Percentiles rank a stretch among this genome's conserved stretches.
Conservation (phyloP, 768 basidiomycete species). For the Kondoa subrosea region DNA sequence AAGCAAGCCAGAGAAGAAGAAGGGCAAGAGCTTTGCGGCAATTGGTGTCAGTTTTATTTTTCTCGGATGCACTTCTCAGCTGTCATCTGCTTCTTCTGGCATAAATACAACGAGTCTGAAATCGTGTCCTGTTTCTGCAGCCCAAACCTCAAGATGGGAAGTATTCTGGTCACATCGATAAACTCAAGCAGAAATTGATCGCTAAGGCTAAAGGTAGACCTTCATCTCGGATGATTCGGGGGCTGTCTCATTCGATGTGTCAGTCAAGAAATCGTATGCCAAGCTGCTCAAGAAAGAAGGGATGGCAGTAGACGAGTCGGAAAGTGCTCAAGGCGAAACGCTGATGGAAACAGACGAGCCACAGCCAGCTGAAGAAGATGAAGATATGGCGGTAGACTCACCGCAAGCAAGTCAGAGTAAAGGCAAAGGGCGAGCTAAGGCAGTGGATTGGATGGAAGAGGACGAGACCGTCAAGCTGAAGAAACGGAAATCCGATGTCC, state of each 20-base stretch:
- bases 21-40: neutral
- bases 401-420: neutral
- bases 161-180: neutral
- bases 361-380: neutral
- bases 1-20: neutral
- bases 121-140: neutral
- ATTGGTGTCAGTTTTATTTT: neutral
- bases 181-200: neutral
- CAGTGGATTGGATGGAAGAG: neutral
- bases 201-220: neutral
- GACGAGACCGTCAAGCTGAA: neutral
- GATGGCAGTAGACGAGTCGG: neutral
- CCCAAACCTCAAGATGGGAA: neutral
- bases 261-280: neutral
- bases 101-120: neutral
- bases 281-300: neutral
- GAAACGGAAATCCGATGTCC: neutral
- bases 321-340: neutral
- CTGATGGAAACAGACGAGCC: neutral
- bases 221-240: neutral
- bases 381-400: neutral
- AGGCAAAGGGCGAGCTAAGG: neutral
- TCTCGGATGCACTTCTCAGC: too few species aligned
- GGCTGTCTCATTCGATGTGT: neutral
- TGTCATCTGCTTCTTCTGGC: too few species aligned